Evolutionary conservation across 2,329 filamentous ascomycete genomes (phyloP).

Genomic region (Diaporthe helianthi): DNA sequence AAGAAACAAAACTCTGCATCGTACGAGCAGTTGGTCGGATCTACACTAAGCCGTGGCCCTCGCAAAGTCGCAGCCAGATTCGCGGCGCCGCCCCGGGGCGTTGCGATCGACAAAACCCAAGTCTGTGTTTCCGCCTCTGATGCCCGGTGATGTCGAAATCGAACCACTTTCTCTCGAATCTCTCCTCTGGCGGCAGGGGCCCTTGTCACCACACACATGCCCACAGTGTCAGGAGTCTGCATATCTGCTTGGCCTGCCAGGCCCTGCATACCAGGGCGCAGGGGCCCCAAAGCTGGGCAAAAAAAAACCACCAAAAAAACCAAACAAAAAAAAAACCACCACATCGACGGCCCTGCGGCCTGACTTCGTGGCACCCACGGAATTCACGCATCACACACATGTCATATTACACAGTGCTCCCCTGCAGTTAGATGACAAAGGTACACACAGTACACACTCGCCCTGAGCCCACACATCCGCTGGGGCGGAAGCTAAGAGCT

Average conservation of each 20-base stretch:
- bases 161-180: constrained; percentile 31
- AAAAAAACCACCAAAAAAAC: not conserved
- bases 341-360: not conserved
- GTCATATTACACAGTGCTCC: not conserved
- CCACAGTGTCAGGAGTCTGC: not conserved
- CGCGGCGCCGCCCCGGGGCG: not conserved
- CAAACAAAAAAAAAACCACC: no score
- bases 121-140: constrained; percentile 25
- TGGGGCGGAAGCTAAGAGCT: constrained; percentile 19
- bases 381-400: not conserved
- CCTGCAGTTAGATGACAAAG: not conserved
- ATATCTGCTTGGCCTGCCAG: not conserved
- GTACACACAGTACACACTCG: not conserved
- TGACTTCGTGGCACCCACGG: not conserved
- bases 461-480: constrained; percentile 2
- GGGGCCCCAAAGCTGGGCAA: not conserved
- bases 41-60: not conserved
- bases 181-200: constrained; percentile 27
- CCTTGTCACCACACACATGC: not conserved
- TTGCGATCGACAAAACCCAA: constrained; percentile 30
- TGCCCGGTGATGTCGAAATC: constrained; percentile 32
- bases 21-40: constrained; percentile 15
- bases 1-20: constrained; percentile 27
- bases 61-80: constrained; percentile 22
- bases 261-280: not conserved